Conservation (phyloP, 495 filamentous ascomycete species). For the Lasiosphaeria miniovina region DNA sequence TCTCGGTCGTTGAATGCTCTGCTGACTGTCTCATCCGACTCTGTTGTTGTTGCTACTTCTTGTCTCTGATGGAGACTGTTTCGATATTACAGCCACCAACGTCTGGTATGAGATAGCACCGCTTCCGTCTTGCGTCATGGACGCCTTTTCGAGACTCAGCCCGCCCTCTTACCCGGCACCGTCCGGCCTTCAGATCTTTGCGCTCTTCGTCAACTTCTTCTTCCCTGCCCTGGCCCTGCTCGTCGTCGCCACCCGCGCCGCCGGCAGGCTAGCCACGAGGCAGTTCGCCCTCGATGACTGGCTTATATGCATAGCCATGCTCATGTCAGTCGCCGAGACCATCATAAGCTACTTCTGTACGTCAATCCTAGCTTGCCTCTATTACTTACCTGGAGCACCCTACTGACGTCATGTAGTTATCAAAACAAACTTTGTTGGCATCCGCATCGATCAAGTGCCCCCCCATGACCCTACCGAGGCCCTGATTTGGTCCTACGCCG, state of each 20-base stretch:
- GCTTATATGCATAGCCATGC: constrained; percentile 45
- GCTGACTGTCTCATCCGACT: not conserved
- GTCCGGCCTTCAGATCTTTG: constrained; percentile 39
- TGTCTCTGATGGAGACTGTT: constrained; percentile 20
- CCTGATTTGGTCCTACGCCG: constrained; percentile 49
- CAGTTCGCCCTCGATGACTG: constrained; percentile 44
- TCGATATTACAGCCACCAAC: constrained; percentile 15
- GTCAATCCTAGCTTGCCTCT: constrained; percentile 7
- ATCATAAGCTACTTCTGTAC: constrained; percentile 45
- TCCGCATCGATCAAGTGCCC: constrained; percentile 46
- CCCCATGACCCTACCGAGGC: constrained; percentile 38
- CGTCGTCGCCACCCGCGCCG: constrained; percentile 40
- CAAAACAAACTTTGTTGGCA: constrained; percentile 52
- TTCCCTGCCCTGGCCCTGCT: constrained; percentile 47
- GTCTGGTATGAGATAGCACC: constrained; percentile 30
- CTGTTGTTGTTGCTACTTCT: constrained; percentile 4
- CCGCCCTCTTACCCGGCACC: constrained; percentile 18
- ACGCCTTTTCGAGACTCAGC: constrained; percentile 22
- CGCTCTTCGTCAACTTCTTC: constrained; percentile 45
- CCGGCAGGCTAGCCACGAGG: constrained; percentile 35
- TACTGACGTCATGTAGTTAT: constrained; percentile 37
- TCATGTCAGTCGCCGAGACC: constrained; percentile 43
- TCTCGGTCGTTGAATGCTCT: constrained; percentile 14
- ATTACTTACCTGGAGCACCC: not conserved
- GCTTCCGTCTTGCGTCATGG: constrained; percentile 22